Evolutionary conservation across 2,329 filamentous ascomycete genomes (phyloP), one percentile per base, ranked within the genome.

Genomic region (Ophiocordyceps unilateralis): DNA sequence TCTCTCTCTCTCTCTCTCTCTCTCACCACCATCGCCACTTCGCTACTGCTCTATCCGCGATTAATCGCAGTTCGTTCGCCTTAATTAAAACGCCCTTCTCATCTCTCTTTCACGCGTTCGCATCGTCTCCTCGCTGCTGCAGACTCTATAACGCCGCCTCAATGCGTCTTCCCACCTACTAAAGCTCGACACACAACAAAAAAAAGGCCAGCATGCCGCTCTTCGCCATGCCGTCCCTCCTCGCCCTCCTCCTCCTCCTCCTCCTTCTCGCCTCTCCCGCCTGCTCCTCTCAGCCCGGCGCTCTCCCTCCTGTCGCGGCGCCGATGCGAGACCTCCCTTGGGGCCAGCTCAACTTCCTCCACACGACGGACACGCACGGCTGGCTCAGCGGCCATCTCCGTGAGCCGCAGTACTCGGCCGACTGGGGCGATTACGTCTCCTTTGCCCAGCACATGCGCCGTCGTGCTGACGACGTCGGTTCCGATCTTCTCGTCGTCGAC

Each of bases 391-490:
- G 91, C 1, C 91, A 98, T 67, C 65, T 96, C 5, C 81, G 88
- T 66, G 91, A 98, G 80, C 72, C 86, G 3, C 89, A 91, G 46
- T 98, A 93, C 62, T 88, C 85, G 7, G 89, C 86, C 40, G 91
- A 98, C 61, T 96, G 91, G 87, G 91, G 91, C 45, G 91, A 98
- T 63, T 98, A 96, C 61, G 74, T 96, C 53, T 95, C 89, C 7
- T 95, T 98, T 57, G 77, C 87, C 28, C 69, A 81, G 30, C 86
- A 89, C 56, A 76, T 98, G 69, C 81, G 76, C 44, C 72, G 77
- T 50, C 79, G 76, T 55, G 86, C 87, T 44, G 83, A 95, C 55
- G 73, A 77, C 1, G 70, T 80, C 43, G 87, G 86, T 39, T 76
- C 75, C 23, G 91, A 98, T 58, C 67, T 98, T 15, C 66, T 98